Conservation (phyloP, 495 filamentous ascomycete genomes). For the Lasiosphaeria ovina region DNA sequence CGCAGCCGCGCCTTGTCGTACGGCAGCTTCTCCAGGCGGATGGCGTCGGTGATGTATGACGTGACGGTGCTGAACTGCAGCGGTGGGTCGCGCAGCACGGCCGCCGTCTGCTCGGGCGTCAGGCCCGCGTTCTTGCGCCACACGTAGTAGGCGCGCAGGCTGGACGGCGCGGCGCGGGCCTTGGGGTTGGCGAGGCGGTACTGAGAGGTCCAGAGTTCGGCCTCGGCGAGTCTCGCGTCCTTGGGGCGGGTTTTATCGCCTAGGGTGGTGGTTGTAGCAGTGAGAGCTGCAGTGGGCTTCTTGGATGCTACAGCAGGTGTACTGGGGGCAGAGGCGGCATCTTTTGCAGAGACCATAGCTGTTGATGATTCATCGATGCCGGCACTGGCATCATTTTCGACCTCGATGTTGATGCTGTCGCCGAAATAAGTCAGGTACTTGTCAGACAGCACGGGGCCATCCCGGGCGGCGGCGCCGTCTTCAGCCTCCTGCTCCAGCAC, state of each 20-base stretch:
- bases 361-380: constrained; percentile 2
- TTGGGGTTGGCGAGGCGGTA: constrained; percentile 29
- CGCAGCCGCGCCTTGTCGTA: constrained; percentile 35
- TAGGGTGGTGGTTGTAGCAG: not conserved
- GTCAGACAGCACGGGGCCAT: constrained; percentile 11
- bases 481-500: constrained; percentile 13
- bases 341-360: not conserved
- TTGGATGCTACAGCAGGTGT: too few relatives aligned
- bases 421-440: constrained; percentile 19
- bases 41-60: constrained; percentile 47
- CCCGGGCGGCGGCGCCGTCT: constrained; percentile 8
- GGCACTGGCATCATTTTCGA: constrained; percentile 20
- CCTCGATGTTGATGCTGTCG: constrained; percentile 18
- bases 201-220: constrained; percentile 32
- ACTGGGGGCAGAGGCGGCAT: not conserved
- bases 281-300: too few relatives aligned
- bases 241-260: constrained; percentile 16
- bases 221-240: constrained; percentile 36
- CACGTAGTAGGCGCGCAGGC: constrained; percentile 60
- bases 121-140: constrained; percentile 54
- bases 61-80: constrained; percentile 49
- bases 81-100: constrained; percentile 54
- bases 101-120: constrained; percentile 43
- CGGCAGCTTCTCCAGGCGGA: constrained; percentile 41
- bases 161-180: constrained; percentile 21